These are phyloP conservation scores for Ziziphus jujuba DNA, from an alignment of 306 rosid genomes.

Conservation along the genomic window DNA sequence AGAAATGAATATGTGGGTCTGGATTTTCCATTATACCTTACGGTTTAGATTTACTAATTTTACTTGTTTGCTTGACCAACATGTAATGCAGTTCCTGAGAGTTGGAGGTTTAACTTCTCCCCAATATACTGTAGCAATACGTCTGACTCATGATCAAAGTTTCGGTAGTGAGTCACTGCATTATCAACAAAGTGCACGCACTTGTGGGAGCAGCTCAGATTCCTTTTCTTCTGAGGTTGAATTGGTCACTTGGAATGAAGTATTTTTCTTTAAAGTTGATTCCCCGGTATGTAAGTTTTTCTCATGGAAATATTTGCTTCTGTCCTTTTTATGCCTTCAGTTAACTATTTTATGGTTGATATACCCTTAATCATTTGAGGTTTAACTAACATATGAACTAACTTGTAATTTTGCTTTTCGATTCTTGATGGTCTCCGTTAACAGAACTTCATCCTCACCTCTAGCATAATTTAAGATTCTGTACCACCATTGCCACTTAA, in stretches of 20 bases:
- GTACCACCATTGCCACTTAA: too few relatives aligned
- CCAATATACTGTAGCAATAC: conserved; percentile 73
- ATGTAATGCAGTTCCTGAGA: conserved; percentile 66
- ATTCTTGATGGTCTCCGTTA: too few relatives aligned
- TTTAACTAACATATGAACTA: not conserved
- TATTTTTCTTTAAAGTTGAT: conserved; percentile 92
- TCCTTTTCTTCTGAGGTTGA: conserved; percentile 57
- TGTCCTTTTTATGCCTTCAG: not conserved
- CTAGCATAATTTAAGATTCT: too few relatives aligned
- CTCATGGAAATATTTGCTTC: conserved; percentile 1
- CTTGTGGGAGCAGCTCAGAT: conserved; percentile 68
- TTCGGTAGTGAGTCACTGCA: conserved; percentile 40
- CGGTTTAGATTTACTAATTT: conserved; percentile 1
- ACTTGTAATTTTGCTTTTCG: too few relatives aligned
- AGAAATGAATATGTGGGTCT: not conserved
- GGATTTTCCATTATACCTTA: not conserved
- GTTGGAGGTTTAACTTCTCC: conserved; percentile 59
- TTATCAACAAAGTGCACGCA: conserved; percentile 87
- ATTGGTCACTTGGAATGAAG: conserved; percentile 86
- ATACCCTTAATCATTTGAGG: not conserved
- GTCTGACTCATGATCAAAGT: conserved; percentile 58
- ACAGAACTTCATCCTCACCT: too few relatives aligned
- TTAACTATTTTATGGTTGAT: not conserved
- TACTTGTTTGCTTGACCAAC: conserved; percentile 8
- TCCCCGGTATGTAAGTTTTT: conserved; percentile 51